Percentiles rank a stretch among this genome's conserved stretches.
phyloP scores from a whole-genome alignment of 2,329 filamentous ascomycete genomes.

The Claviceps sp. region DNA sequence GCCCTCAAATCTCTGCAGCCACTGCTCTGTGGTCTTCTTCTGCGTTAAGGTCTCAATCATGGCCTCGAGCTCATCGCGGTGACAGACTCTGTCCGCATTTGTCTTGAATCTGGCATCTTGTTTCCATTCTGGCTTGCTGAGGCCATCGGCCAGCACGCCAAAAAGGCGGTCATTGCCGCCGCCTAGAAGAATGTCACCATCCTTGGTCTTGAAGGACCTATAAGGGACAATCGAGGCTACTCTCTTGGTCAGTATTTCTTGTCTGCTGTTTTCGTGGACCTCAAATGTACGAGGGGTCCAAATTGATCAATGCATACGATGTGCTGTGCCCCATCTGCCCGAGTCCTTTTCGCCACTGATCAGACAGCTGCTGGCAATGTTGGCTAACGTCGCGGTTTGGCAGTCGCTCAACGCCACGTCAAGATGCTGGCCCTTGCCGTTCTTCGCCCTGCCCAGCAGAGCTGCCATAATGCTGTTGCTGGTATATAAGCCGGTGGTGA shows the following conservation, averaged over 20 bases:
- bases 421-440: conserved; percentile 78
- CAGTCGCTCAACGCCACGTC: conserved; percentile 88
- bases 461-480: conserved; percentile 94
- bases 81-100: conserved; percentile 50
- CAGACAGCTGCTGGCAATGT: conserved; percentile 83
- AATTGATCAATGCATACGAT: conserved; percentile 44
- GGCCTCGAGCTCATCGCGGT: conserved; percentile 65
- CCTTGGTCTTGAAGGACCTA: conserved; percentile 63
- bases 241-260: background rate
- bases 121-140: conserved; percentile 47
- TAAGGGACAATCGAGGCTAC: conserved; percentile 94
- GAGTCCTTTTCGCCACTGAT: conserved; percentile 79
- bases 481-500: conserved; percentile 90
- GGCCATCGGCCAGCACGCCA: conserved; percentile 45
- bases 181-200: conserved; percentile 57
- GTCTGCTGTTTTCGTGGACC: background rate
- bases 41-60: conserved; percentile 65
- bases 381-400: conserved; percentile 87
- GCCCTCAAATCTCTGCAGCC: conserved; percentile 79
- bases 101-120: conserved; percentile 43
- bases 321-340: conserved; percentile 90
- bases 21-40: conserved; percentile 72
- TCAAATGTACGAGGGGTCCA: too few relatives aligned
- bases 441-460: conserved; percentile 59
- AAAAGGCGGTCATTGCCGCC: conserved; percentile 63